A percentile compares a stretch with the other conserved stretches of the same genome.
Conservation (phyloP, 1,284 basidiomycete genomes). For the Ustilago esculenta region DNA sequence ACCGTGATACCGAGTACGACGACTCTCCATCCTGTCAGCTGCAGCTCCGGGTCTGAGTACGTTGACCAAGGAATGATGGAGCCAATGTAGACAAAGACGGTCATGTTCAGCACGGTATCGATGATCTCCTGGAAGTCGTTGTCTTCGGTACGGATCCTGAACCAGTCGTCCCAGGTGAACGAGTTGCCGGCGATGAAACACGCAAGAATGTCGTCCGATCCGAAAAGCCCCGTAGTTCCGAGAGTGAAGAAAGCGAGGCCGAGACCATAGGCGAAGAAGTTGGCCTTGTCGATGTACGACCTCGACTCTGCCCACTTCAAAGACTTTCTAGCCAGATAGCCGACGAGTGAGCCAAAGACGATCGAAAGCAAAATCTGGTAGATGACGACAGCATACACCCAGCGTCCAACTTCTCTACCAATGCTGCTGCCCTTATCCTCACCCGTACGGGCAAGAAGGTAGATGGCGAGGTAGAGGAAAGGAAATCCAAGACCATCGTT, state of each 20-base stretch:
- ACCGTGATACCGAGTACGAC: conserved; percentile 60
- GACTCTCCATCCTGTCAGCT: conserved; percentile 60
- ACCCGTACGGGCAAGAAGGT: conserved; percentile 54
- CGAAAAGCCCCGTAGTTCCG: conserved; percentile 68
- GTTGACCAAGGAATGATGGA: conserved; percentile 66
- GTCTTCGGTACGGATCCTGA: conserved; percentile 70
- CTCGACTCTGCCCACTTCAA: conserved; percentile 66
- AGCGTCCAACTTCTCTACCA: conserved; percentile 64
- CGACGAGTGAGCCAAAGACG: conserved; percentile 66
- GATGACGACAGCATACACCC: conserved; percentile 68
- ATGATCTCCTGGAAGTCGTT: conserved; percentile 72
- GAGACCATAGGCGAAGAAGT: conserved; percentile 67
- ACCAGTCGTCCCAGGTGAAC: conserved; percentile 69
- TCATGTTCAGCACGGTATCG: conserved; percentile 70
- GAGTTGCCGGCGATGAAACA: conserved; percentile 68
- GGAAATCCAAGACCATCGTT: conserved; percentile 68
- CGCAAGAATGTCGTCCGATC: conserved; percentile 68
- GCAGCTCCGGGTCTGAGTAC: conserved; percentile 40
- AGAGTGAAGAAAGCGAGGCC: conserved; percentile 68
- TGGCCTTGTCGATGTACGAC: conserved; percentile 67
- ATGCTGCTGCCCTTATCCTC: conserved; percentile 56
- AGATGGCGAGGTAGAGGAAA: conserved; percentile 67
- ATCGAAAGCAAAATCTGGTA: conserved; percentile 68
- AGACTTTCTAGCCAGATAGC: conserved; percentile 67
- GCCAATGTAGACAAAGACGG: conserved; percentile 69